These are phyloP conservation scores for Trichoderma afroharzianum DNA, from an alignment of 2,329 filamentous ascomycete species.

Conservation along the genomic window DNA sequence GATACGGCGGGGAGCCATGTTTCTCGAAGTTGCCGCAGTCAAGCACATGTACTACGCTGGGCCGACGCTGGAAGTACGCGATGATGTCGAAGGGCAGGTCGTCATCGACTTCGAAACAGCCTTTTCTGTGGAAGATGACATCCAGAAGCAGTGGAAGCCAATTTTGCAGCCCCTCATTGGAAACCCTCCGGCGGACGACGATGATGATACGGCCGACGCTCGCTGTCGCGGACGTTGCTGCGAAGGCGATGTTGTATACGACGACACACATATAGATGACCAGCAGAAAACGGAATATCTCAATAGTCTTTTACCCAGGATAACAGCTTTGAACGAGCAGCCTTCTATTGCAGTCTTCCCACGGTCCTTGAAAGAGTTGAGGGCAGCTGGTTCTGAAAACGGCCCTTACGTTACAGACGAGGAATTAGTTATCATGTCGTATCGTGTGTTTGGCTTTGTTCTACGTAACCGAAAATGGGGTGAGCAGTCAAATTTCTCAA, in stretches of 20 bases:
- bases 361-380: not conserved
- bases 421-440: slow-evolving; percentile 31
- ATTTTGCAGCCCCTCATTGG: not conserved
- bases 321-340: not conserved
- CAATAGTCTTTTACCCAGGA: not conserved
- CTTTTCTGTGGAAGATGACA: not conserved
- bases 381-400: not conserved
- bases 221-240: not conserved
- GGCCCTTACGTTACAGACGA: slow-evolving; percentile 20
- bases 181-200: not conserved
- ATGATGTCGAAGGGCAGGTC: slow-evolving; percentile 16
- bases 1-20: slow-evolving; percentile 22
- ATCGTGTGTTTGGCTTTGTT: slow-evolving; percentile 33
- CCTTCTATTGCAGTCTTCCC: not conserved
- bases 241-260: not conserved
- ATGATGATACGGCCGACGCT: not conserved
- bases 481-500: slow-evolving; percentile 11
- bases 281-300: slow-evolving; percentile 3
- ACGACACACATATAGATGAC: slow-evolving; percentile 3
- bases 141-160: not conserved
- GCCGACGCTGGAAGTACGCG: not conserved
- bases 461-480: slow-evolving; percentile 34
- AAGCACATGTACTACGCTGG: slow-evolving; percentile 29
- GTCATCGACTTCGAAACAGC: slow-evolving; percentile 16
- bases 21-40: slow-evolving; percentile 20